phyloP scores from a whole-genome alignment of 306 rosid genomes.

The Echinosophora koreensis region DNA sequence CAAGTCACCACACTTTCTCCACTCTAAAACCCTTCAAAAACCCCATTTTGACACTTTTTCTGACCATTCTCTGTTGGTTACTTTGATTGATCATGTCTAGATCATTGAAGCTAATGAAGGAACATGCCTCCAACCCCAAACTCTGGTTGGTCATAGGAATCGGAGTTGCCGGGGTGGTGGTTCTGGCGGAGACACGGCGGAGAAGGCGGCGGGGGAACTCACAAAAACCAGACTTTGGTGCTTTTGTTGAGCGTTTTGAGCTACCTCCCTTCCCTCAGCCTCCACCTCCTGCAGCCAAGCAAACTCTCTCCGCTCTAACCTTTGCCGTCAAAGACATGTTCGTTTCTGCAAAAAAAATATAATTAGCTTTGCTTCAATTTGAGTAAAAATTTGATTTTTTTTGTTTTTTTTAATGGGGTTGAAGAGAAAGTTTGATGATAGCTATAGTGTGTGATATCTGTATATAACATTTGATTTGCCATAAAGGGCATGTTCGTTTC shows the following conservation, averaged over 20 bases:
- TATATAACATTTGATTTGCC: conserved; percentile 34
- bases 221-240: conserved; percentile 61
- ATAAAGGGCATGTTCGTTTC: no score
- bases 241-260: conserved; percentile 72
- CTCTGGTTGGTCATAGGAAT: conserved; percentile 76
- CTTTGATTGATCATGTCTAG: conserved; percentile 58
- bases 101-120: conserved; percentile 56
- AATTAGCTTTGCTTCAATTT: no score
- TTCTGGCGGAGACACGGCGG: conserved; percentile 64
- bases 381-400: no score
- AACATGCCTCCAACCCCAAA: conserved; percentile 68
- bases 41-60: conserved; percentile 38
- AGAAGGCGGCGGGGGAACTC: conserved; percentile 48
- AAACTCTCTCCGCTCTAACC: no score
- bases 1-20: neutral
- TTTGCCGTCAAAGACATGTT: no score
- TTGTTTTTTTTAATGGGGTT: neutral
- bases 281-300: no score
- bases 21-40: conserved; percentile 65
- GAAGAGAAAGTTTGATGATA: conserved; percentile 3
- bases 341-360: no score
- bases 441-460: conserved; percentile 16
- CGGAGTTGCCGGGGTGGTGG: conserved; percentile 67
- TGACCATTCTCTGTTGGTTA: neutral
- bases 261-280: conserved; percentile 16